Conservation (phyloP, 805 yeast genomes). For the Nakazawaea ambrosiae region DNA sequence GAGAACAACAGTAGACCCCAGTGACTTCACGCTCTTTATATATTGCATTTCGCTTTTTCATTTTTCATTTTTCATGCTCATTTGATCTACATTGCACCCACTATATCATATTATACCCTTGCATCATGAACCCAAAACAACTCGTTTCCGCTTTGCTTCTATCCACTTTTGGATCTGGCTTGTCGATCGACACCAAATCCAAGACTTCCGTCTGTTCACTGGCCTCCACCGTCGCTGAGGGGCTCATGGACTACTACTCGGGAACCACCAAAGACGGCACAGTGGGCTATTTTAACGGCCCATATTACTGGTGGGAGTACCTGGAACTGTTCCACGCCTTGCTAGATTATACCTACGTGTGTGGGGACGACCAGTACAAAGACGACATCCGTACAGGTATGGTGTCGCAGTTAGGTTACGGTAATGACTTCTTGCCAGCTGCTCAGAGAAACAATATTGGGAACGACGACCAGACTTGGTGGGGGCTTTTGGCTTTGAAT, state of each 20-base stretch:
- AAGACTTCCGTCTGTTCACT: conserved; percentile 34
- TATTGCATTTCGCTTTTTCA: too few relatives aligned
- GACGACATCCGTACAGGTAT: conserved; percentile 29
- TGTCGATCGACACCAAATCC: conserved; percentile 28
- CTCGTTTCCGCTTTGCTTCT: too few relatives aligned
- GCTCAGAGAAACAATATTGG: conserved; percentile 65
- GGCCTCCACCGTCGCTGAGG: conserved; percentile 27
- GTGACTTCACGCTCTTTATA: too few relatives aligned
- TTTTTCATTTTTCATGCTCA: too few relatives aligned
- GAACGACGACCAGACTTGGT: conserved; percentile 66
- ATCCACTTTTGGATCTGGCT: too few relatives aligned
- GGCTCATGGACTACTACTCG: conserved; percentile 38
- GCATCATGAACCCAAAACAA: too few relatives aligned
- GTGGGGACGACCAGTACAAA: conserved; percentile 29
- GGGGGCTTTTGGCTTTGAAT: conserved; percentile 58
- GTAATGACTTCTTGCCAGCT: conserved; percentile 51
- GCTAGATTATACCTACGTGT: conserved; percentile 31
- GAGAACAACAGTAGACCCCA: too few relatives aligned
- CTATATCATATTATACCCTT: too few relatives aligned
- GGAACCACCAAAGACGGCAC: conserved; percentile 36
- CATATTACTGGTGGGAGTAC: conserved; percentile 49
- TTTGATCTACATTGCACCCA: too few relatives aligned
- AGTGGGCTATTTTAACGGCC: conserved; percentile 36
- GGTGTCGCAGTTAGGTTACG: conserved; percentile 33
- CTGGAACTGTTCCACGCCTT: conserved; percentile 45